Percentiles rank a stretch among this genome's conserved stretches.
Evolutionary conservation across 192 early-diverging fungal species (phyloP).

Genomic region (Paraglomus occultum): DNA sequence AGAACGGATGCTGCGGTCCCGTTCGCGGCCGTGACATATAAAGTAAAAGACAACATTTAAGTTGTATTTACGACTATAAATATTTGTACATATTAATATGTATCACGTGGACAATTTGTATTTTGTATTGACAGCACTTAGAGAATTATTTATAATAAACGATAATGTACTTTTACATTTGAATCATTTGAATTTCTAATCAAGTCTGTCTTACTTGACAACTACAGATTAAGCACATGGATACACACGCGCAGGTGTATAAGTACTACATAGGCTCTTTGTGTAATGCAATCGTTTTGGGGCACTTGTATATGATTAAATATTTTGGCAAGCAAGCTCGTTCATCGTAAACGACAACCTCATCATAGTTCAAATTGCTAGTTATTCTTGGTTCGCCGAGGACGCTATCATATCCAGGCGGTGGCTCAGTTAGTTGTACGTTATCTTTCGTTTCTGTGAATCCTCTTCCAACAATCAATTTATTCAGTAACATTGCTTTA

Average conservation of each 20-base stretch:
- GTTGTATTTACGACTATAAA: too few species aligned
- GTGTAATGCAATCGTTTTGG: neutral
- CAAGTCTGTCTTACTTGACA: too few species aligned
- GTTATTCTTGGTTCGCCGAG: slow-evolving; percentile 28
- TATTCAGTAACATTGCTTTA: slow-evolving; percentile 32
- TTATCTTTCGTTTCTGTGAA: slow-evolving; percentile 17
- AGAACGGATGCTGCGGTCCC: slow-evolving; percentile 30
- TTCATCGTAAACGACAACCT: slow-evolving; percentile 32
- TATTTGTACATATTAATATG: too few species aligned
- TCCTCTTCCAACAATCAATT: slow-evolving; percentile 30
- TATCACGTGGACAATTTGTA: too few species aligned
- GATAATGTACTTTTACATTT: too few species aligned
- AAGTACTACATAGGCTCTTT: too few species aligned
- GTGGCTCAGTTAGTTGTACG: slow-evolving; percentile 16
- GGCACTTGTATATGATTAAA: slow-evolving; percentile 23
- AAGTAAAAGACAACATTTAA: neutral
- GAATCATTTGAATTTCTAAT: too few species aligned
- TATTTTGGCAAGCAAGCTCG: slow-evolving; percentile 30
- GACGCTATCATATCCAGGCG: slow-evolving; percentile 23
- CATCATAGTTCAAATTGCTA: slow-evolving; percentile 33
- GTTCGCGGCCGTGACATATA: slow-evolving; percentile 27
- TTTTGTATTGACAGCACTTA: too few species aligned
- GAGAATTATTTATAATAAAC: too few species aligned
- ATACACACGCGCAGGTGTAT: too few species aligned
- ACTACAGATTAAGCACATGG: too few species aligned